These are phyloP conservation scores for Fraxinus americana DNA, from an alignment of 257 asterid species.

Conservation along the genomic window DNA sequence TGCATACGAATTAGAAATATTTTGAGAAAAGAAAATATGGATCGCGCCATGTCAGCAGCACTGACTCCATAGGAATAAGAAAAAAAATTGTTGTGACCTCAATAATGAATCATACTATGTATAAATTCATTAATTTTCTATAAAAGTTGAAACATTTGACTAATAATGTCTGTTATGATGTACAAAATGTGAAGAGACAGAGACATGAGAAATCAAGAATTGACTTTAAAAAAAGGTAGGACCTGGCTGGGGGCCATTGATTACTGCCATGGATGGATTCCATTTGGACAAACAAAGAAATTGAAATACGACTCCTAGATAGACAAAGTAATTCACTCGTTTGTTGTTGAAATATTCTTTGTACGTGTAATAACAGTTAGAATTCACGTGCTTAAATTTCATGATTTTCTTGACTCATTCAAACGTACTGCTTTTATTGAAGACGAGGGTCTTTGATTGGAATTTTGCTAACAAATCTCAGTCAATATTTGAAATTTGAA, in stretches of 20 bases:
- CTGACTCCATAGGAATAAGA: too few relatives aligned
- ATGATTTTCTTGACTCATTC: background rate
- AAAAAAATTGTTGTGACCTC: background rate
- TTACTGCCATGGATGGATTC: background rate
- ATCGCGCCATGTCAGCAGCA: too few relatives aligned
- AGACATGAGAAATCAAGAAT: background rate
- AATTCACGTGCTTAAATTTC: slow-evolving; percentile 1
- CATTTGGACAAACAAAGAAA: background rate
- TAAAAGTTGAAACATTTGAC: slow-evolving; percentile 1
- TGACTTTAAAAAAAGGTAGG: background rate
- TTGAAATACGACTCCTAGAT: background rate
- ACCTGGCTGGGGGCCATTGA: background rate
- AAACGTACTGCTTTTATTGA: background rate
- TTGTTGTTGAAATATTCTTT: background rate
- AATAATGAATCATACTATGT: background rate
- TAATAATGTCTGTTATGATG: background rate
- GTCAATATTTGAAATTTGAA: background rate
- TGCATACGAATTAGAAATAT: too few relatives aligned
- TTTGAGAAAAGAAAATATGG: background rate
- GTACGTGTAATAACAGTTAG: background rate
- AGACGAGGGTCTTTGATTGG: background rate
- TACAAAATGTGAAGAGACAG: background rate
- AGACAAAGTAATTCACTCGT: background rate
- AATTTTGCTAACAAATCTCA: background rate
- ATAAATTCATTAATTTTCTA: background rate